Evolutionary conservation across 1,284 basidiomycete species (phyloP).

Genomic region (Ustilago tritici): DNA sequence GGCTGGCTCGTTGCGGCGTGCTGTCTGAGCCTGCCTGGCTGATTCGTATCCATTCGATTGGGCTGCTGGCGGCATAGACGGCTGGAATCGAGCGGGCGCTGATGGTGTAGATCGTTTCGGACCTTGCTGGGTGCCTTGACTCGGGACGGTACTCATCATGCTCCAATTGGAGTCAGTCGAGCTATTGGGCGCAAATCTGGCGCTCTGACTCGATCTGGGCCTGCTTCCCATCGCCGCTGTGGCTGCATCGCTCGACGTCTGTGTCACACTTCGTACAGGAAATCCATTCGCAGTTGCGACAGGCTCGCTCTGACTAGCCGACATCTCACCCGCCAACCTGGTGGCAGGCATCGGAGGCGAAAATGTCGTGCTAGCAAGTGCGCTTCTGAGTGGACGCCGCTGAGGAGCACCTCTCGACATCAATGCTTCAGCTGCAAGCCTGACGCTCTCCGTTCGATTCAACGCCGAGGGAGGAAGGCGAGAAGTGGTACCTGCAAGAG

Average conservation of each 20-base stretch:
- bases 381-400: constrained; percentile 41
- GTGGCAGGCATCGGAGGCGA: constrained; percentile 35
- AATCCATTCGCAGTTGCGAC: constrained; percentile 18
- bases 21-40: not conserved
- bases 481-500: constrained; percentile 20
- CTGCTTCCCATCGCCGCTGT: not conserved
- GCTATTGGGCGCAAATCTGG: constrained; percentile 16
- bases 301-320: constrained; percentile 43
- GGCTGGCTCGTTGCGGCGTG: constrained; percentile 27
- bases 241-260: not conserved
- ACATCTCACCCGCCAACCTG: constrained; percentile 24
- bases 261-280: not conserved
- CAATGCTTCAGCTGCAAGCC: constrained; percentile 60
- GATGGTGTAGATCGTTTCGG: constrained; percentile 7
- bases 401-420: constrained; percentile 60
- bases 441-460: constrained; percentile 55
- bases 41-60: not conserved
- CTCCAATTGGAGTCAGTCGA: constrained; percentile 12
- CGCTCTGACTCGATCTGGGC: constrained; percentile 36
- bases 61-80: constrained; percentile 13
- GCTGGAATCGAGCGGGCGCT: constrained; percentile 32
- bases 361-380: constrained; percentile 45
- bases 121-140: not conserved
- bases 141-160: constrained; percentile 2
- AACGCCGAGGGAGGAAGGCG: constrained; percentile 37